A percentile compares a stretch with the other conserved stretches of the same genome.
Conservation (phyloP, 2,329 filamentous ascomycete species). For the Lachnellula willkommii region DNA sequence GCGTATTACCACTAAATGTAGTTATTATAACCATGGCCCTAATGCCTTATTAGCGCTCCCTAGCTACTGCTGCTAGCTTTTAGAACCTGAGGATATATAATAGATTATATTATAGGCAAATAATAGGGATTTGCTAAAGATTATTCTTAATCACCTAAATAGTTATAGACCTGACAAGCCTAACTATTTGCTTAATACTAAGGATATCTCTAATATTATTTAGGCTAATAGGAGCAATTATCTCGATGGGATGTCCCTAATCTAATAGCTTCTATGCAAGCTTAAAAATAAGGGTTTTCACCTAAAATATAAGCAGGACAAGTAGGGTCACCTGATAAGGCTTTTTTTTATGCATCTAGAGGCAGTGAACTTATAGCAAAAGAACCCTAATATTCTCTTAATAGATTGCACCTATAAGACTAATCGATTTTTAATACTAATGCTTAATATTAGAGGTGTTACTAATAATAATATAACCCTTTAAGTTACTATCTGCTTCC, state of each 20-base stretch:
- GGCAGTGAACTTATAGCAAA: background rate
- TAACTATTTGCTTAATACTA: background rate
- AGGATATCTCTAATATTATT: background rate
- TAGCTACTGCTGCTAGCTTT: background rate
- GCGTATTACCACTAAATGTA: background rate
- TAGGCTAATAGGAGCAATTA: background rate
- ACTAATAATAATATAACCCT: background rate
- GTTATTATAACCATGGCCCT: background rate
- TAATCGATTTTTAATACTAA: background rate
- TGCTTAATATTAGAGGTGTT: background rate
- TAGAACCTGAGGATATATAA: background rate
- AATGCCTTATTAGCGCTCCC: background rate
- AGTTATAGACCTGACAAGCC: background rate
- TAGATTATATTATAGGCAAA: background rate
- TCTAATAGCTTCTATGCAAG: background rate
- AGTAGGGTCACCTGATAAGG: background rate
- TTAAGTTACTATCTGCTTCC: background rate
- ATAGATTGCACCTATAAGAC: background rate
- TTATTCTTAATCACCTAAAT: background rate
- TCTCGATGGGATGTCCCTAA: background rate
- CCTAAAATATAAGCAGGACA: background rate
- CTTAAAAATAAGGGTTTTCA: background rate
- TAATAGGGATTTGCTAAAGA: background rate
- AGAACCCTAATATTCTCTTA: background rate
- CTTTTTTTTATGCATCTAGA: background rate